phyloP scores from a whole-genome alignment of 2,329 filamentous ascomycete species.

The Pseudopyricularia javanii region DNA sequence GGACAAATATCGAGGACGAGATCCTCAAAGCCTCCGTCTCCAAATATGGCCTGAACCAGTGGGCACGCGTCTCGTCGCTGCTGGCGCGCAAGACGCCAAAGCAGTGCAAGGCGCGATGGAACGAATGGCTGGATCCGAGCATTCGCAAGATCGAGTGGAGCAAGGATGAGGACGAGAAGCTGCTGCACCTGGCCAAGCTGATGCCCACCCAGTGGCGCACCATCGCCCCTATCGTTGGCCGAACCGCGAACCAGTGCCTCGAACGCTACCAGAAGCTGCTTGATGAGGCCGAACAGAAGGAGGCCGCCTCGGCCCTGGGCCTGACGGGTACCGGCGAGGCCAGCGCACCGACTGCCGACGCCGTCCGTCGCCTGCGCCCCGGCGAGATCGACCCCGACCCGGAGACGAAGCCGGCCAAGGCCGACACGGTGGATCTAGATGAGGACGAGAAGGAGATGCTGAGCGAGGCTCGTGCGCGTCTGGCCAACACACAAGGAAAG shows the following conservation, averaged over 20 bases:
- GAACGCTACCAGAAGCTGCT: conserved; percentile 94
- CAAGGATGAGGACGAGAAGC: conserved; percentile 95
- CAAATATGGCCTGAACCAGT: conserved; percentile 93
- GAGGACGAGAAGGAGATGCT: conserved; percentile 99
- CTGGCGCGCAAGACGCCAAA: conserved; percentile 96
- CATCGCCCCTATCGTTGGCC: conserved; percentile 90
- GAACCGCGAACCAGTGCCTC: conserved; percentile 92
- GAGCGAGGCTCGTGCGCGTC: conserved; percentile 87
- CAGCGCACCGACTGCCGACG: conserved; percentile 78
- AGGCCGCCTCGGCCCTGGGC: conserved; percentile 65
- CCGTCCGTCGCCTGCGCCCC: conserved; percentile 76
- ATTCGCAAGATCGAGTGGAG: conserved; percentile 99
- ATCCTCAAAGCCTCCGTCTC: conserved; percentile 92
- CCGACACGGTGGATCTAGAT: conserved; percentile 94
- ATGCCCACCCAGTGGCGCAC: conserved; percentile 99
- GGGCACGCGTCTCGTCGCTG: conserved; percentile 94
- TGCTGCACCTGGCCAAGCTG: conserved; percentile 90
- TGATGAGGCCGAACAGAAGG: conserved; percentile 86
- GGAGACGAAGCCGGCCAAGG: conserved; percentile 87
- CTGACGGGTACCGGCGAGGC: conserved; percentile 81
- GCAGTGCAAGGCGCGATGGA: conserved; percentile 98
- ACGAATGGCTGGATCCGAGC: conserved; percentile 94
- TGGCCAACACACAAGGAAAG: conserved; percentile 97
- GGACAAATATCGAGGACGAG: conserved; percentile 79
- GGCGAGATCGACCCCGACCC: conserved; percentile 96